phyloP scores from a whole-genome alignment of 1,284 basidiomycete species.

The Irpex sp. region DNA sequence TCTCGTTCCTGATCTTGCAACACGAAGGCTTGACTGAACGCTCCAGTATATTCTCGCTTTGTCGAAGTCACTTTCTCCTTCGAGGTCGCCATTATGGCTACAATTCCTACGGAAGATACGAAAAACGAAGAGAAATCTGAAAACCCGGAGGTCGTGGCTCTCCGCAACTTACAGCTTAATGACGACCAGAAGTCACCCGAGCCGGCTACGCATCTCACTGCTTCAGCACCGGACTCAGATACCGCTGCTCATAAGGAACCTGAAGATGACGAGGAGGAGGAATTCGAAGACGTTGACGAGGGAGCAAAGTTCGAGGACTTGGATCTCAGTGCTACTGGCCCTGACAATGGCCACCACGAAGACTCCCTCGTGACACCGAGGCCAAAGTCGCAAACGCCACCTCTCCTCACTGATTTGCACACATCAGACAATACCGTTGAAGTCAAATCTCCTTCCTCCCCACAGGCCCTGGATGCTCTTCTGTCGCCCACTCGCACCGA shows the following conservation, averaged over 20 bases:
- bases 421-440: not conserved
- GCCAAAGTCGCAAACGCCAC: not conserved
- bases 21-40: too few relatives aligned
- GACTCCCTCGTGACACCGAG: slow-evolving; percentile 2
- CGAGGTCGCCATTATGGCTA: not conserved
- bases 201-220: not conserved
- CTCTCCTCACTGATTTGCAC: not conserved
- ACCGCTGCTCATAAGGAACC: not conserved
- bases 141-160: not conserved
- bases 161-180: not conserved
- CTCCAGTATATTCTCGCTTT: too few relatives aligned
- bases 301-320: slow-evolving; percentile 4
- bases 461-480: slow-evolving; percentile 3
- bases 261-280: not conserved
- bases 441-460: not conserved
- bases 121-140: not conserved
- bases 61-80: not conserved
- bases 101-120: not conserved
- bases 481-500: slow-evolving; percentile 7
- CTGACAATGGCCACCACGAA: not conserved
- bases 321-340: not conserved
- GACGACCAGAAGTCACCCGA: not conserved
- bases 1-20: not conserved
- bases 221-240: not conserved
- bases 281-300: not conserved